Conservation (phyloP, 2,329 filamentous ascomycete genomes). For the Aureobasidium sp. region DNA sequence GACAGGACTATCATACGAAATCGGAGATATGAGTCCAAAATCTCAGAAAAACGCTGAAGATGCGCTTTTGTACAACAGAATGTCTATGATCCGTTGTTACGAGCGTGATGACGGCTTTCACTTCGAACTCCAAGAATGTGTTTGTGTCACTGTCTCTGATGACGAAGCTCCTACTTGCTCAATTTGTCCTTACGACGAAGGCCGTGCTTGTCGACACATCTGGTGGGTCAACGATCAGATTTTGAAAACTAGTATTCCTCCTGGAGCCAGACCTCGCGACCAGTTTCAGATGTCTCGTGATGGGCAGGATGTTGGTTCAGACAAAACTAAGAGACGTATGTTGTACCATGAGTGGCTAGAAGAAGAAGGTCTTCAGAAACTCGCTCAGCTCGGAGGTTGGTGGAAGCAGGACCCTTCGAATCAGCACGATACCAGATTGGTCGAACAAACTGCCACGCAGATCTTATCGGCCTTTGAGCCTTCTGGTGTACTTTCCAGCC, state of each 20-base stretch:
- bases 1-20: neutral
- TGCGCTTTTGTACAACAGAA: neutral
- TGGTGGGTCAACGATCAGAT: slow-evolving; percentile 1
- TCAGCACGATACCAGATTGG: neutral
- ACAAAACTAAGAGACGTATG: too few species aligned
- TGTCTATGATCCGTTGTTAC: slow-evolving; percentile 1
- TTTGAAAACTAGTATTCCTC: neutral
- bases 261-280: neutral
- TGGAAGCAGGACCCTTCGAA: neutral
- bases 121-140: slow-evolving; percentile 1
- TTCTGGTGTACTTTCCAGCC: neutral
- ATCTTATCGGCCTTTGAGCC: neutral
- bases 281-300: neutral
- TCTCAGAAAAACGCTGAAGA: neutral
- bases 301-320: neutral
- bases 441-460: neutral
- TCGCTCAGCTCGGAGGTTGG: neutral
- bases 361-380: neutral
- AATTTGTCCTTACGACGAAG: neutral
- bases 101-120: neutral
- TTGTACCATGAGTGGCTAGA: neutral
- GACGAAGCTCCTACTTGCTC: neutral
- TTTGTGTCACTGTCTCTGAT: neutral
- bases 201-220: neutral
- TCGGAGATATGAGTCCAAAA: neutral